phyloP scores from a whole-genome alignment of 2,329 filamentous ascomycete species.

The Penicillium sp. region DNA sequence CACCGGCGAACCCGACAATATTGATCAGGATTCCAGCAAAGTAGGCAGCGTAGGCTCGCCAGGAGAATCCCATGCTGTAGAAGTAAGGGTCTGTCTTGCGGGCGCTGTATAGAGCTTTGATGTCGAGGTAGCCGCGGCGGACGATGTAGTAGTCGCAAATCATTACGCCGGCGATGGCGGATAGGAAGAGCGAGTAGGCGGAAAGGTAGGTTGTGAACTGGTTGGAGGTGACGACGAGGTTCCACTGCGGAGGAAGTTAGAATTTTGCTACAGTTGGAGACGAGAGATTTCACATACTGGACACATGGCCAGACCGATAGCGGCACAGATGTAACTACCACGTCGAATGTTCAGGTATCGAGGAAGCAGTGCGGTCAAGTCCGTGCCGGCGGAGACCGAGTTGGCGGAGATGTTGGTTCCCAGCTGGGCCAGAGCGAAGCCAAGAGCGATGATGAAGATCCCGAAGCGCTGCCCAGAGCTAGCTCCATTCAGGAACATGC shows the following conservation, averaged over 20 bases:
- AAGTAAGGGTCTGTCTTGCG: conserved; percentile 61
- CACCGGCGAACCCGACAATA: conserved; percentile 84
- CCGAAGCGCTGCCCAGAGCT: conserved; percentile 66
- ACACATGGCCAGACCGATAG: conserved; percentile 76
- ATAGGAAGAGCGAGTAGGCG: conserved; percentile 90
- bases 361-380: conserved; percentile 74
- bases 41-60: conserved; percentile 79
- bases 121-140: conserved; percentile 72
- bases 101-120: conserved; percentile 73
- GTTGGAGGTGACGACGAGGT: conserved; percentile 68
- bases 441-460: conserved; percentile 66
- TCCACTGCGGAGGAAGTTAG: conserved; percentile 43
- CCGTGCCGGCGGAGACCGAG: conserved; percentile 75
- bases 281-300: conserved; percentile 48
- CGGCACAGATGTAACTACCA: conserved; percentile 78
- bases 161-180: conserved; percentile 88
- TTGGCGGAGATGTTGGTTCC: conserved; percentile 87
- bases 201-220: conserved; percentile 89
- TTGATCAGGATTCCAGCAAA: conserved; percentile 81
- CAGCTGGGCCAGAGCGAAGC: conserved; percentile 73
- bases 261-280: neutral
- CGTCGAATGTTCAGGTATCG: conserved; percentile 80
- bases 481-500: conserved; percentile 64
- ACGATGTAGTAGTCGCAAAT: conserved; percentile 83
- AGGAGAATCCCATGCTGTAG: conserved; percentile 69